Percentiles rank a stretch among this genome's conserved stretches.
Conservation (phyloP, 164 flowering plant genomes). For the Brasenia schreberi region DNA sequence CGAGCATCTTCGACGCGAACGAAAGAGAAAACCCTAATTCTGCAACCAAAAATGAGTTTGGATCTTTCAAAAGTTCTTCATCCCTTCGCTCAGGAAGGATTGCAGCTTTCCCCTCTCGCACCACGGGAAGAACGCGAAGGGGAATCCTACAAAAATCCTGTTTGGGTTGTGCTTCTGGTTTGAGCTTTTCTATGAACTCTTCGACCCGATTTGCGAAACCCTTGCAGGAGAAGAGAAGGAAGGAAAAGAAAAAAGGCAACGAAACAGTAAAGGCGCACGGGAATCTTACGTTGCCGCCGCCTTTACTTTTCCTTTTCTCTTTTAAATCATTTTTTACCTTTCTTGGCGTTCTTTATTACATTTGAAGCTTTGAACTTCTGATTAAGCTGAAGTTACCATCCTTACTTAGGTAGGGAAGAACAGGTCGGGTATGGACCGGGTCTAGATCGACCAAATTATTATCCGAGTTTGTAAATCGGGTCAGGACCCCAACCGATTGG, state of each 20-base stretch:
- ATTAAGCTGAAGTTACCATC: too few relatives aligned
- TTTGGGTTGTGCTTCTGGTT: background rate
- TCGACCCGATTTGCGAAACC: background rate
- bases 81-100: background rate
- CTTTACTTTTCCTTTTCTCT: background rate
- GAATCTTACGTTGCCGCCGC: background rate
- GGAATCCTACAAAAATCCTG: background rate
- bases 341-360: too few relatives aligned
- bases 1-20: background rate
- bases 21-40: background rate
- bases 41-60: background rate
- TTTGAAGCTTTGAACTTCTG: too few relatives aligned
- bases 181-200: background rate
- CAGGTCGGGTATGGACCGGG: too few relatives aligned
- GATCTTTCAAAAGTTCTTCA: background rate
- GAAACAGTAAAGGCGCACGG: background rate
- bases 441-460: too few relatives aligned
- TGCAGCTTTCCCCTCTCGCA: background rate
- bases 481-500: too few relatives aligned
- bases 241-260: background rate
- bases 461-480: too few relatives aligned
- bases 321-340: too few relatives aligned
- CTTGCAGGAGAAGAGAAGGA: background rate
- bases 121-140: background rate
- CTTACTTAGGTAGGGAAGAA: too few relatives aligned